These are phyloP conservation scores for Lactifluus echinatus DNA, from an alignment of 768 basidiomycete species.

Conservation along the genomic window DNA sequence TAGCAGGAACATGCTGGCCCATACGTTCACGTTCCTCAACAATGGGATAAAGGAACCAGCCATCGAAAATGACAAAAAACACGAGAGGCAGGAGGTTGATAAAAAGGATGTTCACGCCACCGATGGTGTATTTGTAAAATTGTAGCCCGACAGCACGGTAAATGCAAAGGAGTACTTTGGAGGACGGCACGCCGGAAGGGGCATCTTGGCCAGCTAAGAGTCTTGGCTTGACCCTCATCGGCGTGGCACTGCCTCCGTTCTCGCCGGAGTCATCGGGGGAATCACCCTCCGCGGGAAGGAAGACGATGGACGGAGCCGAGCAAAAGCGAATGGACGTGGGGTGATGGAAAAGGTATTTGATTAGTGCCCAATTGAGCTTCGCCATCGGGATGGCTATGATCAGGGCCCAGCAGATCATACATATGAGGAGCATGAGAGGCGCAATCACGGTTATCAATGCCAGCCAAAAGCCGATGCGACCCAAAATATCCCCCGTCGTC, in stretches of 20 bases:
- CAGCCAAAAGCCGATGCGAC: slow-evolving; percentile 77
- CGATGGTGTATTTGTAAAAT: slow-evolving; percentile 98
- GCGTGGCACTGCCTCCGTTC: slow-evolving; percentile 27
- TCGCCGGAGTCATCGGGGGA: slow-evolving; percentile 27
- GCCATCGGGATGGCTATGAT: slow-evolving; percentile 98
- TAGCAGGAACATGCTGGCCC: slow-evolving; percentile 48
- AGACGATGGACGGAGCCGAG: slow-evolving; percentile 68
- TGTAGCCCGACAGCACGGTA: slow-evolving; percentile 84
- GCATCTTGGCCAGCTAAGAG: slow-evolving; percentile 84
- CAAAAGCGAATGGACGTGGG: slow-evolving; percentile 90
- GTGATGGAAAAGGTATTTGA: slow-evolving; percentile 69
- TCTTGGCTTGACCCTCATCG: slow-evolving; percentile 61
- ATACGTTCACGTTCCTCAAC: slow-evolving; percentile 52
- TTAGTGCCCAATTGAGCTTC: slow-evolving; percentile 90
- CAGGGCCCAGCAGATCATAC: slow-evolving; percentile 88
- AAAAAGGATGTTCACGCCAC: slow-evolving; percentile 97
- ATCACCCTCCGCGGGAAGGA: slow-evolving; percentile 34
- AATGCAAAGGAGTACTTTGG: slow-evolving; percentile 89
- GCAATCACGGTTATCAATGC: slow-evolving; percentile 69
- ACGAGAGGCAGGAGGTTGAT: slow-evolving; percentile 90
- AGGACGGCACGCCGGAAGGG: slow-evolving; percentile 70
- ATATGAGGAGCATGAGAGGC: slow-evolving; percentile 81
- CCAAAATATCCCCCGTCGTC: slow-evolving; percentile 43
- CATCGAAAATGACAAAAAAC: slow-evolving; percentile 94
- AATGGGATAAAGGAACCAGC: slow-evolving; percentile 66